Base-by-base conservation (phyloP, 768 basidiomycete genomes). In the Psilocybe tampanensis region DNA sequence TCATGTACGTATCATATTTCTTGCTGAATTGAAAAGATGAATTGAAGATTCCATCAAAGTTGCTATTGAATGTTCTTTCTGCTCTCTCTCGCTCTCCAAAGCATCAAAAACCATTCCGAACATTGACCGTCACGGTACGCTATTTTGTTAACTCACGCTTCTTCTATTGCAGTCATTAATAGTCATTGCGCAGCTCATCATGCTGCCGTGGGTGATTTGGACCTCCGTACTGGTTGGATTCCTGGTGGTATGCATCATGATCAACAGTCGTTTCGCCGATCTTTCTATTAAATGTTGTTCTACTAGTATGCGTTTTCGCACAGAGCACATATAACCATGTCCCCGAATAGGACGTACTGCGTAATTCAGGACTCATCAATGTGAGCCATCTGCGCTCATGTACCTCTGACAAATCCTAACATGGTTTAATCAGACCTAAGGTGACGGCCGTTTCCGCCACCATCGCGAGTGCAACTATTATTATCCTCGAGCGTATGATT, bases 151-250 rank as follows among this genome's bases (percentile, higher is more conserved):
- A 13, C 19, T 45, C n/a, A 24, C 17, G 45, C 7, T 1, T 26
- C 5, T 2, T 12, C 47, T 51, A 3, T 29, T 4, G 29, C 4
- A 9, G 9, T 3, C 19, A 8, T 44, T 53, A 11, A 36, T 7
- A n/a, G 2, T 13, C 12, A 4, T 26, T 15, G 18, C 23, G 5
- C 32, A 72, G 69, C 61, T 72, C 13, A 54, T 68, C 18, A 41
- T 62, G 13, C 42, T 64, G 21, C 70, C 70, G 2, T 74, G 73
- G 70, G 45, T 69, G 7, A 49, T 67, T 9, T 74, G 73, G 73
- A 48, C 61, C 12, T 62, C 49, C 6, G 55, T 70, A 15, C 62
- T 68, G 17, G 47, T 67, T 13, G 66, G 66, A 7, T 59, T 69
- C 3, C 44, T 72, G 15, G 39, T 69, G n/a, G 72, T 72, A 42